A percentile compares a stretch with the other conserved stretches of the same genome.
Conservation (phyloP, 2,329 filamentous ascomycete genomes). For the Herpotrichia juniperi region DNA sequence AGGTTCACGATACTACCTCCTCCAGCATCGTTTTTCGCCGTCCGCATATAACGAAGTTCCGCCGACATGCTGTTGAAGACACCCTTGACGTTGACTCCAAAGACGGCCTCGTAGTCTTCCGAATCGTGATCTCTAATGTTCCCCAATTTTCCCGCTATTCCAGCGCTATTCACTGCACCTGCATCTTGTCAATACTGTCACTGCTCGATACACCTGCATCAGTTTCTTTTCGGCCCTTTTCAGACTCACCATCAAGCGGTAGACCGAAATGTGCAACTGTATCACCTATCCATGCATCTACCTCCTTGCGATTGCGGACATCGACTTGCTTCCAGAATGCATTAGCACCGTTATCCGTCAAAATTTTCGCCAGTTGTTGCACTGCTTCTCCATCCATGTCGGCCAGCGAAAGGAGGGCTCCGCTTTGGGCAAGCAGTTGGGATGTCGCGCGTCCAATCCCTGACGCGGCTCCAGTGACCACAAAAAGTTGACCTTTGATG, state of each 20-base stretch:
- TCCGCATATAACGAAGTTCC: conserved; percentile 45
- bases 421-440: conserved; percentile 1
- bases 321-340: conserved; percentile 29
- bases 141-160: conserved; percentile 46
- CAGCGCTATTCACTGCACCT: conserved; percentile 50
- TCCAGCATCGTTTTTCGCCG: conserved; percentile 16
- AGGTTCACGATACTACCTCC: conserved; percentile 47
- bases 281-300: conserved; percentile 40
- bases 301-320: conserved; percentile 38
- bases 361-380: conserved; percentile 14
- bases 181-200: neutral
- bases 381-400: conserved; percentile 13
- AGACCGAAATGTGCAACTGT: conserved; percentile 38
- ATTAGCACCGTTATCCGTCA: conserved; percentile 14
- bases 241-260: conserved; percentile 30
- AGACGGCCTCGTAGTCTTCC: conserved; percentile 40
- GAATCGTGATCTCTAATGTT: conserved; percentile 32
- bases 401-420: conserved; percentile 5
- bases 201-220: neutral
- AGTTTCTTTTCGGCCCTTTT: neutral
- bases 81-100: conserved; percentile 43
- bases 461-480: conserved; percentile 11
- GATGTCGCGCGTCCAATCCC: conserved; percentile 14
- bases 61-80: conserved; percentile 40
- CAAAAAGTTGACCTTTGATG: conserved; percentile 9